Percentiles rank a stretch among this genome's conserved stretches.
Evolutionary conservation across 169 alveolate genomes (phyloP).

Genomic region (Cryptosporidium sp.): DNA sequence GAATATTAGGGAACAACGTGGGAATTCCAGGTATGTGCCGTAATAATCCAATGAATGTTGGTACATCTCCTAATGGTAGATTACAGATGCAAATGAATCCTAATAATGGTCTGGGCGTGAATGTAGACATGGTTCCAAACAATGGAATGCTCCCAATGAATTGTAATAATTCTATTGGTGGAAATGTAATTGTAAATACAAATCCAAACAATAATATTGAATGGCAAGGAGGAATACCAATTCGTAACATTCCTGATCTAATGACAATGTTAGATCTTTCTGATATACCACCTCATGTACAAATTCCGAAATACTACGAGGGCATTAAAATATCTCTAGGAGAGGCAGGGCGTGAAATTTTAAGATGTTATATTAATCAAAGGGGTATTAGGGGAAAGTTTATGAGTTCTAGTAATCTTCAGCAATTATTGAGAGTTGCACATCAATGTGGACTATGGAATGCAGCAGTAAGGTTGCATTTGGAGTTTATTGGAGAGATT

Average conservation of each 20-base stretch:
- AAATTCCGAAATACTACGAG: constrained; percentile 68
- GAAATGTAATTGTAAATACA: constrained; percentile 39
- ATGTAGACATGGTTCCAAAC: constrained; percentile 64
- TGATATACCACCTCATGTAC: constrained; percentile 74
- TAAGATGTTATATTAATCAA: constrained; percentile 67
- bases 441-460: constrained; percentile 76
- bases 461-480: constrained; percentile 73
- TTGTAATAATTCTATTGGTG: constrained; percentile 18
- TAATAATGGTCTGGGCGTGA: constrained; percentile 54
- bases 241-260: constrained; percentile 61
- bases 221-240: constrained; percentile 75
- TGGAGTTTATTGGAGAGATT: constrained; percentile 73
- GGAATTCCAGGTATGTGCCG: constrained; percentile 47
- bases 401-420: constrained; percentile 72
- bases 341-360: constrained; percentile 70
- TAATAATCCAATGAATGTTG: constrained; percentile 26
- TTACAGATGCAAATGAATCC: constrained; percentile 66
- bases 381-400: constrained; percentile 72
- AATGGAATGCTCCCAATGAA: constrained; percentile 50
- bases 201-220: constrained; percentile 37
- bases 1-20: constrained; percentile 31
- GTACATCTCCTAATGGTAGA: constrained; percentile 57
- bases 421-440: constrained; percentile 71
- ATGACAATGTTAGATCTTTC: constrained; percentile 75
- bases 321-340: constrained; percentile 73